Evolutionary conservation across 2,329 filamentous ascomycete species (phyloP).

Genomic region (Elsinoe ampelina): DNA sequence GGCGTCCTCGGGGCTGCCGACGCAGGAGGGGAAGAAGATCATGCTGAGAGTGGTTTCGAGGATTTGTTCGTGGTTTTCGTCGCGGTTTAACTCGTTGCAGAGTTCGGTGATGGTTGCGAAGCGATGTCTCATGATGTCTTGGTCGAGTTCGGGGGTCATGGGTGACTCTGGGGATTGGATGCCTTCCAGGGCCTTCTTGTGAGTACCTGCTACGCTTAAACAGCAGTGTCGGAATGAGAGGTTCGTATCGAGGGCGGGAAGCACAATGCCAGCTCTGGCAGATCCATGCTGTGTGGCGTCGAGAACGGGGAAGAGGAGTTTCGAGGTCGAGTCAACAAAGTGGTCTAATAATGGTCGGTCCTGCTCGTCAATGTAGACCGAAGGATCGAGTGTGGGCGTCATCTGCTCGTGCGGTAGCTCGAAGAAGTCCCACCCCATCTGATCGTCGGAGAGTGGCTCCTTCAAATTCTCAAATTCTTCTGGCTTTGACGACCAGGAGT

Average conservation of each 20-base stretch:
- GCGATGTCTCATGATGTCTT: constrained; percentile 85
- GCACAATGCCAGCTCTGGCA: constrained; percentile 69
- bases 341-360: constrained; percentile 83
- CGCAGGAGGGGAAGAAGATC: constrained; percentile 92
- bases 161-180: constrained; percentile 42
- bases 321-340: constrained; percentile 80
- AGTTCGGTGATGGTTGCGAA: constrained; percentile 79
- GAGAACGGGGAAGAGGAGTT: constrained; percentile 82
- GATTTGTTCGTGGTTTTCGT: constrained; percentile 77
- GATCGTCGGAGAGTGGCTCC: constrained; percentile 53
- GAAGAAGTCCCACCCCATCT: constrained; percentile 66
- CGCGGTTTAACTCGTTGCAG: constrained; percentile 68
- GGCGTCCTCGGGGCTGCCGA: constrained; percentile 74
- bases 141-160: constrained; percentile 49
- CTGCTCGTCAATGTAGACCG: constrained; percentile 75
- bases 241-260: constrained; percentile 83
- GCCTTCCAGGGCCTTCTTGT: constrained; percentile 70
- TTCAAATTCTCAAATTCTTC: constrained; percentile 58
- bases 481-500: constrained; percentile 61
- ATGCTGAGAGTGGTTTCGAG: constrained; percentile 87
- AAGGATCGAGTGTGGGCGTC: constrained; percentile 55
- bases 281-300: constrained; percentile 83
- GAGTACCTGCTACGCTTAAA: constrained; percentile 83
- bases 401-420: constrained; percentile 64
- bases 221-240: constrained; percentile 93